Evolutionary conservation across 2,329 filamentous ascomycete species (phyloP), one percentile per base, ranked within the genome.

Genomic region (Trichocomaceae sp.): DNA sequence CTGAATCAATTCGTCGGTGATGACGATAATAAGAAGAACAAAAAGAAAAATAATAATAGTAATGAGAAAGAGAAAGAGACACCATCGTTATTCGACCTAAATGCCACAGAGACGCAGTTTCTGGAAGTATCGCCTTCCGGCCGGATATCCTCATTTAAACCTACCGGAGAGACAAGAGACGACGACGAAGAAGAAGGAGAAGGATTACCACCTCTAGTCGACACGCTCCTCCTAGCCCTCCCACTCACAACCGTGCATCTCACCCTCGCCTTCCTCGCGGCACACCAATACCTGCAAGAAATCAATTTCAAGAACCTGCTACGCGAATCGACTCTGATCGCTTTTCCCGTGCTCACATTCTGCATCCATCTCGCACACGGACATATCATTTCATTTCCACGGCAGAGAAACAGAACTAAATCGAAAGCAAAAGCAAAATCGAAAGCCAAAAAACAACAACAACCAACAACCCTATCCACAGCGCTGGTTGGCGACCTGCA

Each of bases 351-450:
- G 2, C 63, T 77, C 17, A 72, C 71, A 5, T 63, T 75, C 17
- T 57, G 75, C n/a, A 66, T 77, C 23, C 73, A 76, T 50, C 64
- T 77, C 22, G 67, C 69, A 20, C 75, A 76, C 47, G 75, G 75
- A 2, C 73, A 76, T 55, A 66, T 77, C 22, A 1, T 65, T 72
- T 41, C 55, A 50, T 23, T 52, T 35, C 13, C 17, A 1, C 2
- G 26, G 37, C 19, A 22, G 22, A 42, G 15, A 13, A 31, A 55
- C 31, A 19, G 47, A 47, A n/a, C 4, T 10, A 46, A 48, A 50
- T 41, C 51, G 54, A 55, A 47, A 47, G 19, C 41, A 51, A 35
- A 41, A 12, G 12, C 26, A 26, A 3, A 48, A 50, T 41, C 51
- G 54, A 55, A 47, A 47, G 19, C 41, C 50, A 35, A 41, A 12